phyloP scores from a whole-genome alignment of 78 protist species.

The Chrysochromulina parva region DNA sequence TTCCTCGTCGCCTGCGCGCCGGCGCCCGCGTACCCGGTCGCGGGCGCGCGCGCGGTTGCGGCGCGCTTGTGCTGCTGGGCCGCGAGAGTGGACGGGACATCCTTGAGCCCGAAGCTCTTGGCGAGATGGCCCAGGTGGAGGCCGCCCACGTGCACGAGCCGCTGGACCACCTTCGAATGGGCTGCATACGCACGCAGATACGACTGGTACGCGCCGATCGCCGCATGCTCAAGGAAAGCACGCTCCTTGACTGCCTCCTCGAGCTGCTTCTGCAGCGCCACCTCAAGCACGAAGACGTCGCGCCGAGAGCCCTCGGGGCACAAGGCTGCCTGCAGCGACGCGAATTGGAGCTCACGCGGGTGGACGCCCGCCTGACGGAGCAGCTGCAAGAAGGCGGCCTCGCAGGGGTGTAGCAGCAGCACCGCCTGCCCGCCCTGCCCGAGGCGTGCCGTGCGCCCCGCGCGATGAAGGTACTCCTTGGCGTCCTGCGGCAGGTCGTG shows the following conservation, averaged over 20 bases:
- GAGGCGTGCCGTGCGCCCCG: constrained; percentile 78
- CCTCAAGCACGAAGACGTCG: background rate
- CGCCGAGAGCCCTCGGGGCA: background rate
- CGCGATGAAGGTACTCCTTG: constrained; percentile 73
- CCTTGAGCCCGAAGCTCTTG: constrained; percentile 54
- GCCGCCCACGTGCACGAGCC: background rate
- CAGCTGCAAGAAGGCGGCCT: constrained; percentile 43
- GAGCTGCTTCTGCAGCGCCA: constrained; percentile 14
- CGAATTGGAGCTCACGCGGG: background rate
- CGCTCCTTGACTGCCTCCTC: background rate
- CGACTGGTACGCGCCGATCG: constrained; percentile 65
- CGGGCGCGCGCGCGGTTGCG: no score
- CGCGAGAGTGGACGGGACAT: background rate
- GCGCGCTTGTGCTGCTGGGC: no score
- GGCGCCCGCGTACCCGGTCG: no score
- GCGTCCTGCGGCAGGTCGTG: constrained; percentile 80
- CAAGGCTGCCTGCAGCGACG: background rate
- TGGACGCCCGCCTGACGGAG: background rate
- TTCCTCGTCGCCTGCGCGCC: no score
- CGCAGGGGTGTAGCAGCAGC: constrained; percentile 70
- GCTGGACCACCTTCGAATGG: constrained; percentile 26
- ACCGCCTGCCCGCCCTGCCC: constrained; percentile 76
- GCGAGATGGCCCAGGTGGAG: constrained; percentile 75
- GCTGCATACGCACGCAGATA: constrained; percentile 57
- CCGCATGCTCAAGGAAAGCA: background rate